Base-by-base conservation (phyloP, 2,329 filamentous ascomycete genomes). In the Diaporthe vaccinii region DNA sequence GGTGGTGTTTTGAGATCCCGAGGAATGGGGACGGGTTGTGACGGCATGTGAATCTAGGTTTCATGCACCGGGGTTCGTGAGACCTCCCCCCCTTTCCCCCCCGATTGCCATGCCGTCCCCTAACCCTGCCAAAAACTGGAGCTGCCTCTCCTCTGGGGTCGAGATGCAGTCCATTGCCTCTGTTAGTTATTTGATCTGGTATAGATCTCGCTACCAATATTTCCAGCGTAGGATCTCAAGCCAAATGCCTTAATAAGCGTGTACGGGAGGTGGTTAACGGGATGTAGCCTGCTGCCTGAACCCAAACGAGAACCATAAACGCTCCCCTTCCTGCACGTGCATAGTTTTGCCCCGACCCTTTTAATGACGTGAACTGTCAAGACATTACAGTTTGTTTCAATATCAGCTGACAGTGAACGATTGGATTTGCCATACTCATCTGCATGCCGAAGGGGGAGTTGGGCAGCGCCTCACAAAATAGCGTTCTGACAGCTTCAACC, bases 11-110 rank as follows among this genome's bases (percentile, higher is more conserved):
- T 53, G 46, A 46, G 14, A 68, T 68, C 31, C 49, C 65, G 65
- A 55, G 65, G 31, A 2, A 25, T 17, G 31, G 55, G 20, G 20
- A 14, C 12, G 51, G 51, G 15, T 2, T 31, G 10, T 39, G 31
- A 53, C 31, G 28, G 10, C 65, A 69, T 69, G 49, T 69, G 65
- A 55, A 69, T 41, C 34, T 41, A 55, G 6, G 17, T 58, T 69
- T 28, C n/a, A 17, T 39, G n/a, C 44, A 10, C 62, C 44, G 62
- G 44, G 20, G 9, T 8, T 39, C n/a, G 14, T 41, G 25, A 65
- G 22, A 31, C 25, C 25, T 4, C 15, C 53, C 9, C n/a, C n/a
- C n/a, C 51, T n/a, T 12, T 12, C 15, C 41, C 2, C n/a, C n/a
- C n/a, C 2, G 9, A 53, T 4, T 3, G 49, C 9, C 2, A 14